Evolutionary conservation across 139 green algal genomes (phyloP), one percentile per base, ranked within the genome.

Genomic region (Tetradesmus lagerheimii): DNA sequence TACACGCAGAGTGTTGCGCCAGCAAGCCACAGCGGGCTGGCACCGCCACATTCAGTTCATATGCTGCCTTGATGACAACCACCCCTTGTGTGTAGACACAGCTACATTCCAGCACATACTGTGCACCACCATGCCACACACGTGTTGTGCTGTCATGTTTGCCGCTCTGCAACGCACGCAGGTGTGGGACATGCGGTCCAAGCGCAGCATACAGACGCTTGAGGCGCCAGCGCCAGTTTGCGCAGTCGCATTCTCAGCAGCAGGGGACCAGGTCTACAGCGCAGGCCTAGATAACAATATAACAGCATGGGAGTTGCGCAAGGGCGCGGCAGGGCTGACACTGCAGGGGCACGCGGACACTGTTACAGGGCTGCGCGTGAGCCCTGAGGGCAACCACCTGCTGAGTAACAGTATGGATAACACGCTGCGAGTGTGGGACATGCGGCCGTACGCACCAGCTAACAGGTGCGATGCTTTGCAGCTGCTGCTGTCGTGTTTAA

Each of bases 381-480:
- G 91, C 62, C 96, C 97, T 25, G 96, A 98, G 43, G 98, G 97
- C 77, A 93, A 90, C 14, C 95, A 98, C 93, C 93, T 99, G 87
- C 95, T 99, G 0, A 97, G 92, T 35, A 99, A 99, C 93, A 86
- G 92, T n/a, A 99, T 99, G 96, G 98, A 99, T 93, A 97, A 98
- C 93, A 99, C 98, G 39, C 94, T 99, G 67, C 87, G 97, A 45
- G 91, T 96, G 62, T 95, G 96, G 93, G 92, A 95, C 81, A 88
- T 95, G 86, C 93, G 98, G 62, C 98, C 98, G 0, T 99, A 96
- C 89, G 98, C 97, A 1, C 95, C 97, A 38, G 92, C 92, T 39
- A 96, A 99, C 87, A 94, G 98, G 75, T 99, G 96, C 91, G 83
- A 14, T 16, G 18, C 47, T 20, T 11, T 18, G 47, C 12, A 62